Evolutionary conservation across 192 early-diverging fungal genomes (phyloP).

Genomic region (Martensiomyces pterosporus): DNA sequence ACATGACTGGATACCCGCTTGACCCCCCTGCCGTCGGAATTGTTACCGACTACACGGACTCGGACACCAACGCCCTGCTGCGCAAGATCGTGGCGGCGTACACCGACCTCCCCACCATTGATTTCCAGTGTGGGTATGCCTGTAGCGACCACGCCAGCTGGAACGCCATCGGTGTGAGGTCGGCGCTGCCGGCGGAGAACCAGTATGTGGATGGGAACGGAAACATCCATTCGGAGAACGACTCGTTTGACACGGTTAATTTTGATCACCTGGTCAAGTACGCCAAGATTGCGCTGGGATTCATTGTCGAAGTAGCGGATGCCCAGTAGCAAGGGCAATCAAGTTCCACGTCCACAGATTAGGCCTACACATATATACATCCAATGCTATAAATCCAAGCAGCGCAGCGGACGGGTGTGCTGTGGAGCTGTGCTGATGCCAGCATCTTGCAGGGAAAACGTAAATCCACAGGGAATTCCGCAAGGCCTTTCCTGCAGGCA

Average conservation of each 20-base stretch:
- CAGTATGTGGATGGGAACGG: constrained; percentile 58
- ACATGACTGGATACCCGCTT: constrained; percentile 86
- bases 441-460: too few species aligned
- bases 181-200: constrained; percentile 70
- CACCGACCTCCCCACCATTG: constrained; percentile 16
- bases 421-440: too few species aligned
- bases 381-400: too few species aligned
- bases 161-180: constrained; percentile 72
- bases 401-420: too few species aligned
- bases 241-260: constrained; percentile 61
- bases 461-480: too few species aligned
- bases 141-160: constrained; percentile 89
- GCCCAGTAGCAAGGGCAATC: too few species aligned
- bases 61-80: constrained; percentile 15
- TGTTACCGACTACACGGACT: constrained; percentile 73
- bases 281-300: constrained; percentile 69
- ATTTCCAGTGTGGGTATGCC: constrained; percentile 36
- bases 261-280: constrained; percentile 71
- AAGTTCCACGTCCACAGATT: too few species aligned
- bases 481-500: too few species aligned
- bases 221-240: constrained; percentile 72
- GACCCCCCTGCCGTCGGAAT: constrained; percentile 67
- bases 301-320: constrained; percentile 69
- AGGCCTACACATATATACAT: too few species aligned
- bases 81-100: constrained; percentile 15